A percentile compares a stretch with the other conserved stretches of the same genome.
Evolutionary conservation across 2,329 filamentous ascomycete species (phyloP).

Genomic region (Fusarium bulbicola): DNA sequence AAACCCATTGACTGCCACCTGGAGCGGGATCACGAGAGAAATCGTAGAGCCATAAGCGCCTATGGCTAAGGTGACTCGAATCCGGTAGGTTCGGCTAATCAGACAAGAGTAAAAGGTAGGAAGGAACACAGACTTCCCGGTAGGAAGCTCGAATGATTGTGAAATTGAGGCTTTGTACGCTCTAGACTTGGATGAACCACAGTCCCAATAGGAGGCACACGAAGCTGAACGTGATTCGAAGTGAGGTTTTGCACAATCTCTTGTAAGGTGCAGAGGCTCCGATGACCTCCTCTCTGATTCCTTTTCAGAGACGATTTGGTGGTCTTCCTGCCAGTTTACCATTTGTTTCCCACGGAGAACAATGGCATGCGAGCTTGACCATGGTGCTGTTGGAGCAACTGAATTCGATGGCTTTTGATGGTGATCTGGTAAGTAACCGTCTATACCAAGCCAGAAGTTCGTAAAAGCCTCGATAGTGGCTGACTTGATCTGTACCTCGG

Average conservation of each 20-base stretch:
- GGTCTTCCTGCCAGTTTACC: not conserved
- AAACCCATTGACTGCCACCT: not conserved
- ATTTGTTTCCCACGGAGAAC: not conserved
- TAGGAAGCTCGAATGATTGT: not conserved
- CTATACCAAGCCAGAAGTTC: not conserved
- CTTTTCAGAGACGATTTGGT: accelerated
- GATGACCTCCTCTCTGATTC: not conserved
- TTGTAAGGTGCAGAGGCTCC: not conserved
- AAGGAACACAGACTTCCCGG: not conserved
- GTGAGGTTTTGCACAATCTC: too few species aligned
- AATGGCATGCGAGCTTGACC: not conserved
- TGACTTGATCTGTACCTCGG: not conserved
- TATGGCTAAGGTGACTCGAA: not conserved
- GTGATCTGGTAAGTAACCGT: not conserved
- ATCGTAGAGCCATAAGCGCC: not conserved
- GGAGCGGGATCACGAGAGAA: not conserved
- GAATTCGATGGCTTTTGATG: not conserved
- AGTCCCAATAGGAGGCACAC: not conserved
- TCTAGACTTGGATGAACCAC: not conserved
- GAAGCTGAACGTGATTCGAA: not conserved
- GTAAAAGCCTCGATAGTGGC: not conserved
- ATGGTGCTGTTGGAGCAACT: not conserved
- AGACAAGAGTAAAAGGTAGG: constrained; percentile 5
- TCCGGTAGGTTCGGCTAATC: not conserved
- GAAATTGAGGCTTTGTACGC: not conserved